Conservation (phyloP, 2,329 filamentous ascomycete genomes). For the Sclerotinia nivalis region DNA sequence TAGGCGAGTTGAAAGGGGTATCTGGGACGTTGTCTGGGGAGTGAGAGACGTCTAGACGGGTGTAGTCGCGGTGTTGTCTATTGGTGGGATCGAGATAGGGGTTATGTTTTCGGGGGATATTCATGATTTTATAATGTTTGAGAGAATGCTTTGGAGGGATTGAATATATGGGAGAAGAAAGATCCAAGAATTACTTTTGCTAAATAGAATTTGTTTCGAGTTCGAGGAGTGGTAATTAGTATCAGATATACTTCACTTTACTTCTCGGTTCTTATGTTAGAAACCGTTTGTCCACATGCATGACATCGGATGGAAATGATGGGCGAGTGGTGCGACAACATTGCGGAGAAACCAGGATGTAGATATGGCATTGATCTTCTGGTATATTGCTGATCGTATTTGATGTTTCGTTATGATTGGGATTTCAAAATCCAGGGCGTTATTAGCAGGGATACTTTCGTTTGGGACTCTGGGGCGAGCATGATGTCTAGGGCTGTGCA, state of each 20-base stretch:
- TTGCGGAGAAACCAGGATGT: not conserved
- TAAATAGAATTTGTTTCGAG: not conserved
- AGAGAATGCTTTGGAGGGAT: not conserved
- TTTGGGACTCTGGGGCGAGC: conserved; percentile 14
- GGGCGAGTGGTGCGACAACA: conserved; percentile 6
- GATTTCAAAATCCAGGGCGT: not conserved
- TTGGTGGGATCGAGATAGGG: conserved; percentile 19
- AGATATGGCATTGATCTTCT: conserved; percentile 7
- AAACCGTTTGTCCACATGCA: not conserved
- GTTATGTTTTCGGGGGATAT: conserved; percentile 15
- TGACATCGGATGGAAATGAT: conserved; percentile 4
- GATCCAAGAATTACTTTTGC: not conserved
- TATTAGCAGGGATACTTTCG: not conserved
- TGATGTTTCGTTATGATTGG: conserved; percentile 12
- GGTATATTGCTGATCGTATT: conserved; percentile 1
- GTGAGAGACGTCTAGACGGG: conserved; percentile 9
- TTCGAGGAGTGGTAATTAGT: not conserved
- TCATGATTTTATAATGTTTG: not conserved
- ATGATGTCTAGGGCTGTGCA: conserved; percentile 17
- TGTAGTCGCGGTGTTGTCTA: conserved; percentile 15
- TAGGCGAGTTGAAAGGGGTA: conserved; percentile 21
- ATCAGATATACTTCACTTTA: not conserved
- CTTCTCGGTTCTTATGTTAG: conserved; percentile 6
- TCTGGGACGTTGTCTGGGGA: conserved; percentile 20
- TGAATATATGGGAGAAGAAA: not conserved